phyloP scores from a whole-genome alignment of 495 filamentous ascomycete species.

The Penicillium riverlandense region DNA sequence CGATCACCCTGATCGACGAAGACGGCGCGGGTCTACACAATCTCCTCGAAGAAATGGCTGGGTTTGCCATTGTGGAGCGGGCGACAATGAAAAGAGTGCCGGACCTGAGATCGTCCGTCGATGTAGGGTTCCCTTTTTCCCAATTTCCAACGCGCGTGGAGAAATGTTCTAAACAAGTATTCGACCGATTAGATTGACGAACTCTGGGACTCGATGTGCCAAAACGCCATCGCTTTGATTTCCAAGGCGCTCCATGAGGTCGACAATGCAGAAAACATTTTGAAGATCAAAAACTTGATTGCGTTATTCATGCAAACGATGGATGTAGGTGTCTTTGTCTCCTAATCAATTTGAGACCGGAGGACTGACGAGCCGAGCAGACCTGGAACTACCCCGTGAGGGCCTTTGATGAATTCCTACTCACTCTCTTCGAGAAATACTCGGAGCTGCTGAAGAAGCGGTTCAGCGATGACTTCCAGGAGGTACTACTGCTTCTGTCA shows the following conservation, averaged over 20 bases:
- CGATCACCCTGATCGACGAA: slow-evolving; percentile 62
- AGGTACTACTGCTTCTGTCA: slow-evolving; percentile 41
- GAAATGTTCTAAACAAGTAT: background rate
- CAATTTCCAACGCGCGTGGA: background rate
- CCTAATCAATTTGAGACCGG: background rate
- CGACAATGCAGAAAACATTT: slow-evolving; percentile 72
- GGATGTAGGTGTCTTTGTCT: slow-evolving; percentile 50
- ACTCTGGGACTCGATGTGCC: slow-evolving; percentile 97
- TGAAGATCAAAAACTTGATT: slow-evolving; percentile 88
- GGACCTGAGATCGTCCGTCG: slow-evolving; percentile 70
- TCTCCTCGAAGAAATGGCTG: slow-evolving; percentile 85
- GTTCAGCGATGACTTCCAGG: slow-evolving; percentile 89
- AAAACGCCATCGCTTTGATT: slow-evolving; percentile 73
- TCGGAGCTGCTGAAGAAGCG: slow-evolving; percentile 82
- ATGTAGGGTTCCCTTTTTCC: slow-evolving; percentile 44
- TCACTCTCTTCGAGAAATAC: slow-evolving; percentile 87
- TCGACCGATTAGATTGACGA: slow-evolving; percentile 67
- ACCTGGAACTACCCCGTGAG: slow-evolving; percentile 85
- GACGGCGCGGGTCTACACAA: slow-evolving; percentile 75
- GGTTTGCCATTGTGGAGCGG: slow-evolving; percentile 94
- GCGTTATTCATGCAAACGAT: slow-evolving; percentile 96
- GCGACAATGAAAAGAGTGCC: slow-evolving; percentile 83
- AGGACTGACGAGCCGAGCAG: slow-evolving; percentile 32
- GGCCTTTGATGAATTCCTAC: slow-evolving; percentile 70
- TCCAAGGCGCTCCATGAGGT: slow-evolving; percentile 67